phyloP scores from a whole-genome alignment of 2,329 filamentous ascomycete genomes.

The Pestalotiopsis sp. region DNA sequence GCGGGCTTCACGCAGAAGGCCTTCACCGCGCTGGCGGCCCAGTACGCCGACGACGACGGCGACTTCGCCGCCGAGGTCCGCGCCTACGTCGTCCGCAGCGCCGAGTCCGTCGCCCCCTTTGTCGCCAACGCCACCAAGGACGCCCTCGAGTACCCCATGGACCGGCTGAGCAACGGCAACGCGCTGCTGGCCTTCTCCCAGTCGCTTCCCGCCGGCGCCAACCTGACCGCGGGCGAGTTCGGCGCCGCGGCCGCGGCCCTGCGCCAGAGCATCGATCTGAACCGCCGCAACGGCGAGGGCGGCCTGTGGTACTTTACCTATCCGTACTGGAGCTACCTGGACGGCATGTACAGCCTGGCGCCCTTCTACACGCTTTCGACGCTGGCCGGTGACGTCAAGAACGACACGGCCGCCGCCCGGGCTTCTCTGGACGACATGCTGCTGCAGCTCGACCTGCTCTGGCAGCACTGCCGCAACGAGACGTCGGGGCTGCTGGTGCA shows the following conservation, averaged over 20 bases:
- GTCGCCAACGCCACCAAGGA: conserved; percentile 28
- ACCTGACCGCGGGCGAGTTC: conserved; percentile 13
- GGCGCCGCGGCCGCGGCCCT: conserved; percentile 24
- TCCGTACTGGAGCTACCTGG: conserved; percentile 55
- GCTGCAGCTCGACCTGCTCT: conserved; percentile 32
- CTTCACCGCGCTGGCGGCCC: conserved; percentile 26
- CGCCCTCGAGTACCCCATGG: conserved; percentile 31
- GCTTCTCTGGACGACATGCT: conserved; percentile 28
- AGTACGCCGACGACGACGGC: conserved; percentile 23
- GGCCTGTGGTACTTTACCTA: conserved; percentile 45
- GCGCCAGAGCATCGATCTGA: conserved; percentile 30
- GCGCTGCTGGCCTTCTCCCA: conserved; percentile 25
- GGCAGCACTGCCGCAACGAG: conserved; percentile 25
- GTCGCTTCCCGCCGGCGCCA: not conserved
- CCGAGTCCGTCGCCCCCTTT: conserved; percentile 28
- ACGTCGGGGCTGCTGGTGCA: conserved; percentile 33
- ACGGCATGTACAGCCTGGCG: conserved; percentile 53
- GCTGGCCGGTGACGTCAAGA: conserved; percentile 19
- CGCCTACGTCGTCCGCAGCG: conserved; percentile 29
- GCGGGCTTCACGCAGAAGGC: conserved; percentile 36
- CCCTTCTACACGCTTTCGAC: conserved; percentile 41
- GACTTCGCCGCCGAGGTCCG: conserved; percentile 14
- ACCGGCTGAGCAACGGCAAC: conserved; percentile 34
- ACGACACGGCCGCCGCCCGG: conserved; percentile 4
- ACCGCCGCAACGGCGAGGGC: conserved; percentile 35